Base-by-base conservation (phyloP, 768 basidiomycete genomes). In the Paxillus ammoniavirescens region DNA sequence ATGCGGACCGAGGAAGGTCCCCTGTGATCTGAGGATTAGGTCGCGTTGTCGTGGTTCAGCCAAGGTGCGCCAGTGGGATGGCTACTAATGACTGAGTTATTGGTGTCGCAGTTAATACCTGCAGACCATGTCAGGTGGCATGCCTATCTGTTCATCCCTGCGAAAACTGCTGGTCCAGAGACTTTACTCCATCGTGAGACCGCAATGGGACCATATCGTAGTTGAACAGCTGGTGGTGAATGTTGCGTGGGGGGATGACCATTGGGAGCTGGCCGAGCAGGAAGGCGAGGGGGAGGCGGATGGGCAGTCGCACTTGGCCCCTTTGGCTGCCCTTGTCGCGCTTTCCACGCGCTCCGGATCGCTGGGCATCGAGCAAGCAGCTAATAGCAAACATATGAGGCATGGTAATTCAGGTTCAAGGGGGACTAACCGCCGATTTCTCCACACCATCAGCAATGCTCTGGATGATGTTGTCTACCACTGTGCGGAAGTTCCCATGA, bases 381-480 rank as follows among this genome's bases (percentile, higher is more conserved):
- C 91, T 93, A 50, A 49, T 69, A 70, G 17, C 12, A 15, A 57
- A 52, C 47, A 30, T 40, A 57, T 59, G 50, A 62, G 51, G 59
- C 46, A 31, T 31, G 26, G 41, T 40, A 52, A 18, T 35, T 41
- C 42, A 49, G 31, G 47, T 45, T 37, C 42, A 28, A 41, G 56
- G 46, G 33, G 36, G 18, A 75, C 87, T 65, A 63, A 98, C 96
- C 59, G 77, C 77, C 38, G 92, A 84, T 64, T 90, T 89, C 65
- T 96, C 93, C 37, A 98, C 93, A 9, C 97, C 97, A 68, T 98
- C 96, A 42, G 83, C 81, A 57, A 99, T 98, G 60, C 88, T 95
- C 60, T 86, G 79, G 49, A 98, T 83, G 62, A 99, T 93, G 58
- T 87, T 91, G 52, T 91, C 84, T 44, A 98, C 93, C 51, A 93